phyloP scores from a whole-genome alignment of 2,329 filamentous ascomycete genomes.

The Penicillium decumbens region DNA sequence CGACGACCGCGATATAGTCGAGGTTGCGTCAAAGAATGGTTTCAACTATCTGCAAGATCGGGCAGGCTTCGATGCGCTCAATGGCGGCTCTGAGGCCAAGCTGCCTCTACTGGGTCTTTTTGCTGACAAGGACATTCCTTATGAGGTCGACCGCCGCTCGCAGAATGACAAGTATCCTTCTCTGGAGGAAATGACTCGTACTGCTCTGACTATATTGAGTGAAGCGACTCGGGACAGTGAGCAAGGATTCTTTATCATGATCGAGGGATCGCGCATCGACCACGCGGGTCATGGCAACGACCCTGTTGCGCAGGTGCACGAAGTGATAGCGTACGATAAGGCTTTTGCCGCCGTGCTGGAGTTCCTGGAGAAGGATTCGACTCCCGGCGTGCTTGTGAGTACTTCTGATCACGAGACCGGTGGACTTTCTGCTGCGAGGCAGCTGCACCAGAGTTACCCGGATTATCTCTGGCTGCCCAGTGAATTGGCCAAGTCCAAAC shows the following conservation, averaged over 20 bases:
- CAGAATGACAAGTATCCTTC: conserved; percentile 79
- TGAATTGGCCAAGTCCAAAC: conserved; percentile 73
- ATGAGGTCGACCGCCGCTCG: conserved; percentile 81
- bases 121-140: conserved; percentile 77
- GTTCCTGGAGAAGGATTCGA: conserved; percentile 71
- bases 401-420: conserved; percentile 98
- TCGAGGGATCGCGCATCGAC: conserved; percentile 93
- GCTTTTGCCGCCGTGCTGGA: conserved; percentile 78
- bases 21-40: conserved; percentile 68
- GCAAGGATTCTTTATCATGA: conserved; percentile 97
- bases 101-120: conserved; percentile 84
- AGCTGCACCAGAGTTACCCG: conserved; percentile 48
- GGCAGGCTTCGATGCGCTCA: conserved; percentile 68
- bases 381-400: conserved; percentile 71
- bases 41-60: conserved; percentile 75
- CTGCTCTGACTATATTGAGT: conserved; percentile 72
- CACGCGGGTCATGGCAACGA: conserved; percentile 87
- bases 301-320: conserved; percentile 76
- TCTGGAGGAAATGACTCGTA: conserved; percentile 82
- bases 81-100: conserved; percentile 61
- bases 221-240: conserved; percentile 78
- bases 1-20: conserved; percentile 71
- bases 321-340: conserved; percentile 92
- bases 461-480: conserved; percentile 77
- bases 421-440: conserved; percentile 75